Evolutionary conservation across 495 filamentous ascomycete genomes (phyloP), one percentile per base, ranked within the genome.

Genomic region (Aspergillus homomorphus): DNA sequence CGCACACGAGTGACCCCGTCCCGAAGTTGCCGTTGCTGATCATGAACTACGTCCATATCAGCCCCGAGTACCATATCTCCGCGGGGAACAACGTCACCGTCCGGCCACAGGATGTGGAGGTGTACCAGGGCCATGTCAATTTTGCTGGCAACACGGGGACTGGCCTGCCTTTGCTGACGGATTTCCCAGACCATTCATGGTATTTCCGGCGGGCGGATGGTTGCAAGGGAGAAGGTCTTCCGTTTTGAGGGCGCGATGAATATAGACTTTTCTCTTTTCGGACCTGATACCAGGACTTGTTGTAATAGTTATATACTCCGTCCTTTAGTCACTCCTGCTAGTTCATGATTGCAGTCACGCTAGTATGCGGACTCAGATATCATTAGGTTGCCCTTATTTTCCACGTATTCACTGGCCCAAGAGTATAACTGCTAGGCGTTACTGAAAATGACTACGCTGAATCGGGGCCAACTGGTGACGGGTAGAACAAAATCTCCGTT

Each of bases 1-100:
- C 87, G 6, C 84, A 89, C 65, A 63, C 60, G 24, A 73, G 84
- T 63, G 87, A 90, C 71, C 84, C 83, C 0, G 78, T 89, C 1
- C 83, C 87, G 1, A 76, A 81, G 21, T 68, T 88, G 30, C 86
- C 87, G 1, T 78, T 84, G 18, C 59, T 80, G 41, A 4, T 73
- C 20, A 60, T 82, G 59, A 80, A 79, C 28, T 89, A 80, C 69
- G 69, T 76, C 26, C 87, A 89, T 65, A 73, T 83, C 8, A 81
- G 74, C 48, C 86, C 87, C 2, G 87, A 90, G 71, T 89, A 84
- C 69, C 89, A 71, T 46, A 78, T 83, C 53, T 68, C 63, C 1
- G 65, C 64, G 0, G 64, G 49, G 1, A 75, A 76, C 42, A 68
- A 70, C 26, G 62, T 68, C 9, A 60, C 69, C 20, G 70, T 77